Evolutionary conservation across 345 rosid species (phyloP), one percentile per base, ranked within the genome.

Genomic region (Hypericum perforatum): DNA sequence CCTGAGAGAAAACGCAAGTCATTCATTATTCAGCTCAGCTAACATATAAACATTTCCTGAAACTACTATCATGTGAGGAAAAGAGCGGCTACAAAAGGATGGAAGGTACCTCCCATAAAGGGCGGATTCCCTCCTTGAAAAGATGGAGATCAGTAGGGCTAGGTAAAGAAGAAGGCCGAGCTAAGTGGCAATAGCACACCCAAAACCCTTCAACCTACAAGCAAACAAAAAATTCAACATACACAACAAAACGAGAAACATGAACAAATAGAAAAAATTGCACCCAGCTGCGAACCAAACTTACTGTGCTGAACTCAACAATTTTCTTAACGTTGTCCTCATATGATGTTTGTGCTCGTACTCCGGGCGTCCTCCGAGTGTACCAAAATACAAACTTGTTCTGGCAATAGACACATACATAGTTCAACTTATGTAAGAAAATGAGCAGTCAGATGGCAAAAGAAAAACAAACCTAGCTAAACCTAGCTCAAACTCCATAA

Each of bases 291-390:
- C 32, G 39, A 39, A 53, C 9, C 47, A 8, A 66, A 60, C 89
- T 80, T 69, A 85, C 97, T 0, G 95, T 85, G 60, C 94, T 86
- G 65, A 89, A 94, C n/a, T 84, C 96, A 36, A 75, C 84, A 46
- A 94, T 84, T 75, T 86, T 86, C 86, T 81, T 94, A 59, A 89
- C 78, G 64, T 94, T 94, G 70, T 94, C 95, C 72, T 86, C 99
- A 6, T 94, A 94, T 6, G 99, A 79, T 22, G 96, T 75, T 60
- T 85, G 95, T 51, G 69, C 77, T 69, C 94, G 74, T 53, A 82
- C 86, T 41, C 99, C 97, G 13, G 94, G 95, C 14, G 91, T 80
- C 45, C 95, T 87, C 49, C 95, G 95, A 13, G 94, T 89, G 76
- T 84, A 89, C 99, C 99, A 94, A 67, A 89, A 79, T n/a, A 77